Base-by-base conservation (phyloP, 2,329 filamentous ascomycete species). In the Lachnellula suecica region DNA sequence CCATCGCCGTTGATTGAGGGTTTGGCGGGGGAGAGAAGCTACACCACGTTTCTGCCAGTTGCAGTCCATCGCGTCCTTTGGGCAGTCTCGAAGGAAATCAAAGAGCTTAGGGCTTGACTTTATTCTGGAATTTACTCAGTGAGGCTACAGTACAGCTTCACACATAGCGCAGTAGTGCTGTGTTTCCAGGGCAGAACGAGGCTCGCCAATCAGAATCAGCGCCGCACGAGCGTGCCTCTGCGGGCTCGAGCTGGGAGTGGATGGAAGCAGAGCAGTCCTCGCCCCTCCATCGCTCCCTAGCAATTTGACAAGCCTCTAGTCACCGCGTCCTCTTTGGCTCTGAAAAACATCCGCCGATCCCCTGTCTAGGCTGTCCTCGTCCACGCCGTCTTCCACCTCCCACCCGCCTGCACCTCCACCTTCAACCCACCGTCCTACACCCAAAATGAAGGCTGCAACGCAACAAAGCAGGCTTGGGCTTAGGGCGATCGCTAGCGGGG, bases 231-330 rank as follows among this genome's bases (percentile, higher is more conserved):
- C n/a, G n/a, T n/a, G n/a, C n/a, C n/a, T n/a, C n/a, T n/a, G n/a
- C n/a, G n/a, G 43, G 31, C 43, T 29, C 24, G 34, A 9, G n/a
- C n/a, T 37, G 34, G 34, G 34, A 9, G 34, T 37, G 34, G 7
- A n/a, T 9, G 17, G 15, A 8, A 15, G n/a, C 37, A 10, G 7
- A 27, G 38, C 15, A 13, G 47, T 38, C 47, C 45, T 38, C 51
- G 44, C 44, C 38, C 23, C 22, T 17, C n/a, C 35, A 35, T 41
- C 49, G 51, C 38, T 44, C 43, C 13, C 31, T 17, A 19, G 53
- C 44, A 58, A 58, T 58, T 57, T 59, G 57, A 61, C 59, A 59
- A 49, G 40, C 29, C 51, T 43, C 51, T 58, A 58, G 47, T 31
- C 53, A 53, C 58, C 56, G 52, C 60, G 56, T 60, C 56, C 54